Evolutionary conservation across 83 land plant genomes (phyloP), one percentile per base, ranked within the genome.

Genomic region (Diphasiastrum complanatum): DNA sequence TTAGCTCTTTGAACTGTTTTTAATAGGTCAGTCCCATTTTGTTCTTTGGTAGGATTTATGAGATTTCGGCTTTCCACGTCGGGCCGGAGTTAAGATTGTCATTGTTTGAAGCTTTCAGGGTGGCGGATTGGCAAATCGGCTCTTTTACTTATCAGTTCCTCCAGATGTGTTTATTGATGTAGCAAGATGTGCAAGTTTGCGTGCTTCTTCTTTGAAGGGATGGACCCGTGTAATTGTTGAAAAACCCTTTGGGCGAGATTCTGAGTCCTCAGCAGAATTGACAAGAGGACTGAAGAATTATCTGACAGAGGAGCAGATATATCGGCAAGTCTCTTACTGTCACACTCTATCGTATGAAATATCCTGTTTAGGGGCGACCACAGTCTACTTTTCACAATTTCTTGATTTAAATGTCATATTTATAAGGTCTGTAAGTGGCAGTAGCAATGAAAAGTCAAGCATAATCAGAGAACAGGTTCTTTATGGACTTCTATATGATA

Each of bases 151-250:
- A 8, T 91, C 97, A 4, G 74, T 87, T 36, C 97, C 97, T 8
- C 97, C 95, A 49, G 75, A 91, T 48, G 75, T 87, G 4, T 91
- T 91, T 61, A 68, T 91, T 46, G 83, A 91, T 82, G 97, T 73
- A 18, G 97, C 82, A 60, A 80, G 71, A 65, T 84, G 82, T 78
- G 89, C 95, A 5, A 82, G 95, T 65, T 36, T 33, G 0, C 73
- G 82, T 38, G 78, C 97, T 20, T 84, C 95, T n/a, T 76, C 95
- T 23, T 54, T 65, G 5, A 78, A 70, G 38, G 97, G 97, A 16
- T 91, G 97, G 97, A 91, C 89, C 5, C 61, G 97, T 29, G 83
- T 91, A 32, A 91, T 91, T 53, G 95, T 91, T 51, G 97, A 91
- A 72, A 91, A 91, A 43, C 97, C 97, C 10, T 91, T 87, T 82